Conservation (phyloP, 73 alveolate genomes). For the Paraurostyla sp. region DNA sequence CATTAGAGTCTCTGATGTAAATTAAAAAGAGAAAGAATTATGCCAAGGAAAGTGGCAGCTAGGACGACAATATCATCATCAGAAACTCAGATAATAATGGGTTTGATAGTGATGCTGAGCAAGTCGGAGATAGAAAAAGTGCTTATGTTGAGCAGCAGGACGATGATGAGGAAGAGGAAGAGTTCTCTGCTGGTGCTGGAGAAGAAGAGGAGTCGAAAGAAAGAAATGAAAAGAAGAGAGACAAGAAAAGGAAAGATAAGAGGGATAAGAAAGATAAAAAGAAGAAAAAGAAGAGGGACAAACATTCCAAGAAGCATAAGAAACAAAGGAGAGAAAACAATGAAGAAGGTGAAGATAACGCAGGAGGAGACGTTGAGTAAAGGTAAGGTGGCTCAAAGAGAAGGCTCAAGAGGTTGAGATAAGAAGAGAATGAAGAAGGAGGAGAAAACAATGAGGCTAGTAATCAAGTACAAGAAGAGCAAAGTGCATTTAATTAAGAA, state of each 20-base stretch:
- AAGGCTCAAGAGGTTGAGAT: too few relatives aligned
- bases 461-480: too few relatives aligned
- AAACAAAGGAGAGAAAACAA: neutral
- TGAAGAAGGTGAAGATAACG: constrained; percentile 38
- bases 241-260: neutral
- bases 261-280: neutral
- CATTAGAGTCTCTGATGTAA: constrained; percentile 33
- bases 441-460: too few relatives aligned
- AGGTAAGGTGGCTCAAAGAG: too few relatives aligned
- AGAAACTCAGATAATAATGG: neutral
- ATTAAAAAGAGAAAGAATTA: neutral
- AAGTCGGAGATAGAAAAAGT: neutral
- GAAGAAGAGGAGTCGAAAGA: constrained; percentile 27
- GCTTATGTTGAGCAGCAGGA: neutral
- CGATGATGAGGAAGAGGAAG: neutral
- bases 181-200: neutral
- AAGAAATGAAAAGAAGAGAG: constrained; percentile 1
- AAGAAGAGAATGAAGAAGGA: too few relatives aligned
- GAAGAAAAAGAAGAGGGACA: neutral
- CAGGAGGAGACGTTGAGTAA: constrained; percentile 51
- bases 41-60: neutral
- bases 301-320: constrained; percentile 3
- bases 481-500: too few relatives aligned
- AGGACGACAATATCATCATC: neutral
- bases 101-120: neutral